These are phyloP conservation scores for Rhizomucor miehei DNA, from an alignment of 371 early-diverging fungal genomes.

Conservation along the genomic window DNA sequence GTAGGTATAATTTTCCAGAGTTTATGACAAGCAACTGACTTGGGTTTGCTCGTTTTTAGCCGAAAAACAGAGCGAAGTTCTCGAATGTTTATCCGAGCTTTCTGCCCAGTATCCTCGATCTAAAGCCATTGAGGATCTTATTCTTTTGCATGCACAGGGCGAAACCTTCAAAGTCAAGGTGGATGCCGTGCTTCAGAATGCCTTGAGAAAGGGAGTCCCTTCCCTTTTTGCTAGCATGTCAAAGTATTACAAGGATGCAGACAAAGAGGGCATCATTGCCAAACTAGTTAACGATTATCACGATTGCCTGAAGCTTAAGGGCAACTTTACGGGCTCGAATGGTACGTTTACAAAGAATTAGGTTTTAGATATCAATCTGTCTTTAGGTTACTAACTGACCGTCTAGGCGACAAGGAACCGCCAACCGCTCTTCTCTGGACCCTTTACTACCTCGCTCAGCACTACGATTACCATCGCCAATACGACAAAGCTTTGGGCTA, in stretches of 20 bases:
- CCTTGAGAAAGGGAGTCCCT: conserved; percentile 89
- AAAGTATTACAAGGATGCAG: conserved; percentile 64
- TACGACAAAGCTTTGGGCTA: conserved; percentile 64
- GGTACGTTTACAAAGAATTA: background rate
- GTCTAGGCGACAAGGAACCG: conserved; percentile 53
- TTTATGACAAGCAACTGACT: conserved; percentile 17
- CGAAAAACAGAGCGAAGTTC: conserved; percentile 19
- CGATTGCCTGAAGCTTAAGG: conserved; percentile 48
- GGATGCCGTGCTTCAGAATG: conserved; percentile 62
- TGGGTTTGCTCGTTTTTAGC: background rate
- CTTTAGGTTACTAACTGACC: too few species aligned
- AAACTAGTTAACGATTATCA: conserved; percentile 61
- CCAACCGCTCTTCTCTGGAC: conserved; percentile 88
- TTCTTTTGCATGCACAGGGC: conserved; percentile 73
- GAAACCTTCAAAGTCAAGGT: conserved; percentile 64
- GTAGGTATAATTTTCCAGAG: conserved; percentile 8
- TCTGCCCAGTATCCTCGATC: conserved; percentile 77
- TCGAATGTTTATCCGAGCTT: conserved; percentile 56
- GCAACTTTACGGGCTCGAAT: conserved; percentile 39
- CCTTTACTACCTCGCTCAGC: conserved; percentile 86
- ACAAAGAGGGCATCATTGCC: conserved; percentile 67
- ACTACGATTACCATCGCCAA: conserved; percentile 71
- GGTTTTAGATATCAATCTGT: too few species aligned
- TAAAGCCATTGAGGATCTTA: conserved; percentile 71
- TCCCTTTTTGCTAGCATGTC: conserved; percentile 85